Conservation (phyloP, 768 basidiomycete species). For the Amanita jacksonii region DNA sequence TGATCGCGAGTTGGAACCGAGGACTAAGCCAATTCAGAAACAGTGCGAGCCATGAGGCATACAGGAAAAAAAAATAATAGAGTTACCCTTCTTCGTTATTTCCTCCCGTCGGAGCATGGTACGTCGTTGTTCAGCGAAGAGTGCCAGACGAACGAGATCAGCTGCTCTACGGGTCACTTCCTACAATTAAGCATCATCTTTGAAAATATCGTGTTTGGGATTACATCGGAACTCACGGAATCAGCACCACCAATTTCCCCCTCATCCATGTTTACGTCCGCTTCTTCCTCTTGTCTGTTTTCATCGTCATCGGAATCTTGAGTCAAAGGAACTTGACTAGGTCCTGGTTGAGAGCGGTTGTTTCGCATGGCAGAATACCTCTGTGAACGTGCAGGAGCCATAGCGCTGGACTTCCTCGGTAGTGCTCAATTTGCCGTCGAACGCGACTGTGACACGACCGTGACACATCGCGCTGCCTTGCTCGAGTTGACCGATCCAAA, state of each 20-base stretch:
- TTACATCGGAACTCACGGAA: not conserved
- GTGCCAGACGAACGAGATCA: slow-evolving; percentile 59
- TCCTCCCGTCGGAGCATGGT: slow-evolving; percentile 56
- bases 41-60: too few relatives aligned
- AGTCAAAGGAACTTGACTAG: slow-evolving; percentile 3
- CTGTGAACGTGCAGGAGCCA: slow-evolving; percentile 8
- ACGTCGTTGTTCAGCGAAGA: slow-evolving; percentile 63
- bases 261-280: slow-evolving; percentile 1
- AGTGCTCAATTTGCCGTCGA: too few relatives aligned
- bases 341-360: slow-evolving; percentile 4
- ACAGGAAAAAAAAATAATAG: too few relatives aligned
- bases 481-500: too few relatives aligned
- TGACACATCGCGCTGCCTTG: too few relatives aligned
- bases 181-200: slow-evolving; percentile 22
- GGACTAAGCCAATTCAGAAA: slow-evolving; percentile 11
- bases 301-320: slow-evolving; percentile 4
- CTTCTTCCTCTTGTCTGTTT: slow-evolving; percentile 1
- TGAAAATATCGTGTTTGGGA: not conserved
- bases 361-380: not conserved
- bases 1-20: slow-evolving; percentile 27
- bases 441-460: too few relatives aligned
- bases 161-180: slow-evolving; percentile 49
- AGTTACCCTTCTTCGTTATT: slow-evolving; percentile 69
- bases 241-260: not conserved
- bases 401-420: too few relatives aligned